phyloP scores from a whole-genome alignment of 768 basidiomycete genomes.

The Macrocybe gigantea region DNA sequence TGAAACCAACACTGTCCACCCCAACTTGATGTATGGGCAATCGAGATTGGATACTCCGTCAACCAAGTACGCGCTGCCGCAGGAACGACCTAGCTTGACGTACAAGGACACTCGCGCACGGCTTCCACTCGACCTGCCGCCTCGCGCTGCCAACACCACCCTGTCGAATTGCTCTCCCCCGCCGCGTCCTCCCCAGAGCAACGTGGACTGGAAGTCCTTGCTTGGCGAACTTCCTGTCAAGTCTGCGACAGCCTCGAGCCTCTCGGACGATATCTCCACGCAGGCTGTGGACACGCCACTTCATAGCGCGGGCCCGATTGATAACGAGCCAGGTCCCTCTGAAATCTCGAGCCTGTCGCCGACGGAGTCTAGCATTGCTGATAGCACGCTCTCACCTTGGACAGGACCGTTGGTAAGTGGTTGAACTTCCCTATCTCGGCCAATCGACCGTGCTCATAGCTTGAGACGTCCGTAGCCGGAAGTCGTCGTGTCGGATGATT shows the following conservation, averaged over 20 bases:
- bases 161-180: too few species aligned
- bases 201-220: conserved; percentile 6
- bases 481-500: too few species aligned
- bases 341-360: neutral
- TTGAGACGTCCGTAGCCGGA: too few species aligned
- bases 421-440: neutral
- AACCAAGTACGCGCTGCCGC: too few species aligned
- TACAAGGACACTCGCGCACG: too few species aligned
- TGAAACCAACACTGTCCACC: too few species aligned
- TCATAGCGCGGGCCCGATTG: neutral
- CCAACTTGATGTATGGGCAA: too few species aligned
- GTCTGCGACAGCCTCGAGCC: neutral
- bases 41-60: too few species aligned
- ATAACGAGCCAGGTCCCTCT: neutral
- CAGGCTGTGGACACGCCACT: conserved; percentile 6
- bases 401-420: conserved; percentile 1
- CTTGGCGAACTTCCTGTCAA: neutral
- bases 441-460: neutral
- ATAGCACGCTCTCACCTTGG: conserved; percentile 6
- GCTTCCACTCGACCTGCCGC: too few species aligned
- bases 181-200: too few species aligned
- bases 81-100: too few species aligned
- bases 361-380: neutral
- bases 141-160: too few species aligned
- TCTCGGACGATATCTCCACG: conserved; percentile 7